Conservation (phyloP, 352 stramenopile species). For the Aphanomyces stellatus region DNA sequence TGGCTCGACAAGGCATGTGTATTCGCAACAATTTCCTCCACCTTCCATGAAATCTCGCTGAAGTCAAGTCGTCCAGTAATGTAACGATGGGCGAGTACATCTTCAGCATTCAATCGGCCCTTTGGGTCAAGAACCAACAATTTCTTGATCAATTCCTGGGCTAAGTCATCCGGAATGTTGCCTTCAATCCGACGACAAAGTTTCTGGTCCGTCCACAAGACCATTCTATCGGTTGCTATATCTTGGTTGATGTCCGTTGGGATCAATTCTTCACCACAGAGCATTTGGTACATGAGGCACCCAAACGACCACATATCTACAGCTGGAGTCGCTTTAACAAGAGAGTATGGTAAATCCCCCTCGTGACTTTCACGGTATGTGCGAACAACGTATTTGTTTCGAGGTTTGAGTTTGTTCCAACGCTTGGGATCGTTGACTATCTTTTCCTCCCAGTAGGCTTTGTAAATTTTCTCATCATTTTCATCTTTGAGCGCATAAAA, state of each 20-base stretch:
- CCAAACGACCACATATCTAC: conserved; percentile 23
- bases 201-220: conserved; percentile 15
- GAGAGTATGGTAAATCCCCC: neutral
- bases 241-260: conserved; percentile 17
- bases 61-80: neutral
- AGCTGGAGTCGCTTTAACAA: neutral
- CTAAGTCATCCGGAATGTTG: conserved; percentile 11
- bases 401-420: too few species aligned
- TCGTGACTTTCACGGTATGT: neutral
- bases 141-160: conserved; percentile 10
- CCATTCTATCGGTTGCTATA: neutral
- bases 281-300: conserved; percentile 23
- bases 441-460: conserved; percentile 81
- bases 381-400: neutral
- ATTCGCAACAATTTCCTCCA: too few species aligned
- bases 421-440: too few species aligned
- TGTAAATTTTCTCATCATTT: conserved; percentile 60
- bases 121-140: conserved; percentile 11
- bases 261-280: neutral
- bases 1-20: too few species aligned
- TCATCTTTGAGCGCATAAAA: conserved; percentile 49
- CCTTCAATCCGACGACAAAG: neutral
- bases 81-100: conserved; percentile 18
- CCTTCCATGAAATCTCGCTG: too few species aligned
- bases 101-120: neutral